Evolutionary conservation across 495 filamentous ascomycete genomes (phyloP).

Genomic region (Penicillium salamii): DNA sequence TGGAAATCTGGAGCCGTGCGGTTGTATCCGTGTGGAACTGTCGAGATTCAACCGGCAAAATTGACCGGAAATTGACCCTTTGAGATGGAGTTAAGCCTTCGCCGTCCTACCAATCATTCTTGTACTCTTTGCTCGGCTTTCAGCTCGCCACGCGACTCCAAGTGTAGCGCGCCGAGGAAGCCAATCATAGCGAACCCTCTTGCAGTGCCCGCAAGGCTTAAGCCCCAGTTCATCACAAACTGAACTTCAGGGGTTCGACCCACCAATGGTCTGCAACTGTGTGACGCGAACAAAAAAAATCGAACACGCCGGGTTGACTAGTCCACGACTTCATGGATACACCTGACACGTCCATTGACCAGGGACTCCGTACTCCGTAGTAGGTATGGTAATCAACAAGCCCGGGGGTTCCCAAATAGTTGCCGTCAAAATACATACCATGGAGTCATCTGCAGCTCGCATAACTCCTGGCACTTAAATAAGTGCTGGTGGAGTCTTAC

Average conservation of each 20-base stretch:
- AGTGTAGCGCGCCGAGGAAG: background rate
- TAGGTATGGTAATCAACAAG: no score
- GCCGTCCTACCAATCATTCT: background rate
- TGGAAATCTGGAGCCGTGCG: background rate
- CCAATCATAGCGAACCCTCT: background rate
- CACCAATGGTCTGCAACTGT: background rate
- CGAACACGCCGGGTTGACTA: no score
- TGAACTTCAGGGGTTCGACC: background rate
- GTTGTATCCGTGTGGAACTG: background rate
- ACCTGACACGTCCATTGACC: background rate
- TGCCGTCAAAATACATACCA: no score
- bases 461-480: background rate
- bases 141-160: constrained; percentile 5
- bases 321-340: no score
- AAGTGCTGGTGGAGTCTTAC: constrained; percentile 9
- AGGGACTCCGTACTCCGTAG: background rate
- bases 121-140: background rate
- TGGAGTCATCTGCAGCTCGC: no score
- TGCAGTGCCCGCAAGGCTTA: background rate
- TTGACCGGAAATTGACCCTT: background rate
- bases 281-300: background rate
- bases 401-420: no score
- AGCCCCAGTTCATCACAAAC: background rate
- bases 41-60: background rate
- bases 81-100: background rate